Evolutionary conservation across 139 green algal species (phyloP).

Genomic region (Microglena sp.): DNA sequence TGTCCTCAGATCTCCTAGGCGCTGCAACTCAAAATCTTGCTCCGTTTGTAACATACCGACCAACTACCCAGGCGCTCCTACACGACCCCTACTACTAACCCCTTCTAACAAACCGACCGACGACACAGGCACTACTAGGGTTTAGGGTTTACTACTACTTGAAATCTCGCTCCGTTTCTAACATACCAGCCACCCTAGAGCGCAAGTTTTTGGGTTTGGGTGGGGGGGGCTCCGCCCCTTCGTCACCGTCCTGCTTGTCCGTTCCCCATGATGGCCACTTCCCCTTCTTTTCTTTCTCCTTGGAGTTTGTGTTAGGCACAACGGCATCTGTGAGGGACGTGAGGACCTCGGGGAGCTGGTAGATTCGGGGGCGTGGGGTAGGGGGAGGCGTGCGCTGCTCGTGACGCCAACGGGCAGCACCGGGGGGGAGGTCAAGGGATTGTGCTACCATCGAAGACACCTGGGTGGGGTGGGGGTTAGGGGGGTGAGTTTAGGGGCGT

Average conservation of each 20-base stretch:
- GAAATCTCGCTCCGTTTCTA: slow-evolving; percentile 24
- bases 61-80: no score
- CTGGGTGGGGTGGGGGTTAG: slow-evolving; percentile 6
- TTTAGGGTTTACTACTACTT: no score
- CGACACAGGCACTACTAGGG: no score
- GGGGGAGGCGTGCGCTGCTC: slow-evolving; percentile 18
- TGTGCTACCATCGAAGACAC: slow-evolving; percentile 58
- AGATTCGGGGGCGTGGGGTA: neutral
- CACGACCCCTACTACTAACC: no score
- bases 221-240: no score
- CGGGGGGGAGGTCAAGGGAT: slow-evolving; percentile 67
- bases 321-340: no score
- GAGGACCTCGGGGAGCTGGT: neutral
- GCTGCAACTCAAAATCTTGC: slow-evolving; percentile 5
- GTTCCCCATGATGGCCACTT: slow-evolving; percentile 7
- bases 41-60: slow-evolving; percentile 35
- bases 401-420: slow-evolving; percentile 40
- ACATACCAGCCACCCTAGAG: slow-evolving; percentile 28
- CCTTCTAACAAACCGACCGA: no score
- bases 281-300: slow-evolving; percentile 1
- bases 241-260: neutral
- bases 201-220: slow-evolving; percentile 12
- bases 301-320: neutral
- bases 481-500: neutral
- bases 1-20: no score